Conservation (phyloP, 2,329 filamentous ascomycete genomes). For the Lachnellula suecica region DNA sequence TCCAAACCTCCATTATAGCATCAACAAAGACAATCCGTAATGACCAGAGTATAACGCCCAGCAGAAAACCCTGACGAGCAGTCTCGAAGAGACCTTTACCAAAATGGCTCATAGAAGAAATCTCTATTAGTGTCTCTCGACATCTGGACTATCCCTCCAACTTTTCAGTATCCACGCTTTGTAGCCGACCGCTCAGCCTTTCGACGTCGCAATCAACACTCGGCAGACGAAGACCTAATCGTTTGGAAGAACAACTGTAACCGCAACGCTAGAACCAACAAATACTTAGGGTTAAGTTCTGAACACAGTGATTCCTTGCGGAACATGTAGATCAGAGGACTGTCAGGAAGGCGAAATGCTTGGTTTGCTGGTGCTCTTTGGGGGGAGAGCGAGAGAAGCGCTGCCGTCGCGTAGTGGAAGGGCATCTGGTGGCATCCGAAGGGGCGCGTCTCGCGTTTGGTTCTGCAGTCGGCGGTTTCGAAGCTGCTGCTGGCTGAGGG, state of each 20-base stretch:
- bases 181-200: constrained; percentile 51
- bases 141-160: constrained; percentile 57
- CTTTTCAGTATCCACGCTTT: constrained; percentile 47
- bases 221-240: constrained; percentile 53
- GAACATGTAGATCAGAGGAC: constrained; percentile 76
- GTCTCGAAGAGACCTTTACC: constrained; percentile 74
- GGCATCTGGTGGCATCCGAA: constrained; percentile 21
- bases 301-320: constrained; percentile 67
- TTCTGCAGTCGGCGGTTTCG: constrained; percentile 23
- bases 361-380: constrained; percentile 38
- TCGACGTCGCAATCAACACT: constrained; percentile 31
- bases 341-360: constrained; percentile 77
- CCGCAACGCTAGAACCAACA: constrained; percentile 76
- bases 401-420: constrained; percentile 24
- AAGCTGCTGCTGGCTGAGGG: constrained; percentile 15
- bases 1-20: constrained; percentile 35
- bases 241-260: constrained; percentile 66
- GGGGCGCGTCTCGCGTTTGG: constrained; percentile 21
- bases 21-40: constrained; percentile 52
- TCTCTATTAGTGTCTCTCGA: constrained; percentile 50
- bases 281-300: constrained; percentile 97
- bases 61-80: constrained; percentile 72
- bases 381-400: constrained; percentile 45
- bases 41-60: constrained; percentile 68
- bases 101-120: constrained; percentile 70